Base-by-base conservation (phyloP, 2,329 filamentous ascomycete genomes). In the Malbranchea zuffiana region DNA sequence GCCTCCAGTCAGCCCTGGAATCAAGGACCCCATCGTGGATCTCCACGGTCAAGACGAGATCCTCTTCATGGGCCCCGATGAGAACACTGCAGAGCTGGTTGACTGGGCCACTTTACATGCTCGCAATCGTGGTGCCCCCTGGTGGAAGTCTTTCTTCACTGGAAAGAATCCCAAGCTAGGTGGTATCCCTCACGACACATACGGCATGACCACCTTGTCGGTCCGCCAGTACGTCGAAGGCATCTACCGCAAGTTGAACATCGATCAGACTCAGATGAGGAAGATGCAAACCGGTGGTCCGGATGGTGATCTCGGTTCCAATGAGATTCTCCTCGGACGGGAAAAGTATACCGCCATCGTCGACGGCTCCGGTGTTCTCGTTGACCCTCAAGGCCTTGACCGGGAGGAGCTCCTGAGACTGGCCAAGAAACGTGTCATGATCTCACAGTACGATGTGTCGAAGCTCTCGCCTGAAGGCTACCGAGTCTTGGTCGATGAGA, bases 131-230 rank as follows among this genome's bases (percentile, higher is more conserved):
- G 86, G 86, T 30, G 90, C 90, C 3, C 85, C 86, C 18, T 98
- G 88, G 85, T 98, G 90, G 90, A 98, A 98, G 71, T 98, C 90
- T 0, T 98, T 98, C 75, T 98, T 98, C 72, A 98, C 90, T 2
- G 90, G 90, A 54, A 98, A 98, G 72, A 94, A 85, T 50, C 90
- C 86, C 36, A 90, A 82, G 62, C 74, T 98, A 10, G 90, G 90
- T 45, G 90, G 90, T 56, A 98, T 98, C 49, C 90, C 90, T 24
- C 90, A 98, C 62, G 90, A 98, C 59, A 66, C 71, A 26, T 98
- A 98, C 55, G 90, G 90, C 52, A 98, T 98, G 90, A 98, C 90
- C 1, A 96, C 90, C 0, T 66, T 96, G 40, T 95, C 87, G 4
- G 88, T 98, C 33, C 85, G 90, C 30, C 85, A 98, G 63, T 98